These are phyloP conservation scores for Entelexis paramagnoliae DNA, from an alignment of 1,139 yeast species.

Conservation along the genomic window DNA sequence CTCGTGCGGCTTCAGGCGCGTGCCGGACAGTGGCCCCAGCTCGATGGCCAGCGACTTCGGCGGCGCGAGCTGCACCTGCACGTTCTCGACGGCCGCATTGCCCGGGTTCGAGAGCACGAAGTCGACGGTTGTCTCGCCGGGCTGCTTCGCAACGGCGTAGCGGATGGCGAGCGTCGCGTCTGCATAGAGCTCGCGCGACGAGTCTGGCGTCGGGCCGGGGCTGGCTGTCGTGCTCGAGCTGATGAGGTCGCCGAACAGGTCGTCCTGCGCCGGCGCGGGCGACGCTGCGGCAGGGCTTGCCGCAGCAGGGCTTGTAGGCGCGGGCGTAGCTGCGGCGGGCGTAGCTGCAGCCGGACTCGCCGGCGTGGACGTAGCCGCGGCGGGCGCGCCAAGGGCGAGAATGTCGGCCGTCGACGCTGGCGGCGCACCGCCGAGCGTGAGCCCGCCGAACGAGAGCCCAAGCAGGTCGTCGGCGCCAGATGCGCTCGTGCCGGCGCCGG, in stretches of 20 bases:
- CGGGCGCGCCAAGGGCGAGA: conserved; percentile 1
- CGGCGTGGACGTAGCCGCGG: background rate
- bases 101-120: conserved; percentile 42
- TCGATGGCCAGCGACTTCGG: conserved; percentile 60
- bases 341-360: no score
- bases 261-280: background rate
- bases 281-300: background rate
- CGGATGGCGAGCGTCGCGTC: conserved; percentile 39
- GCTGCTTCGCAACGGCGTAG: conserved; percentile 36
- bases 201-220: conserved; percentile 1
- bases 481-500: no score
- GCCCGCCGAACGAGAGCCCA: conserved; percentile 43
- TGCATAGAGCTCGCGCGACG: background rate
- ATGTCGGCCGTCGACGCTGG: conserved; percentile 10
- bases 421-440: conserved; percentile 13
- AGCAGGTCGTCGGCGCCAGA: conserved; percentile 45
- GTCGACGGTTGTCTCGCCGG: conserved; percentile 36
- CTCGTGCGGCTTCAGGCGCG: conserved; percentile 42
- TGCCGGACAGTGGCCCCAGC: conserved; percentile 61
- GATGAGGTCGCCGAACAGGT: conserved; percentile 10
- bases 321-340: no score
- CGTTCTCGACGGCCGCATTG: conserved; percentile 35
- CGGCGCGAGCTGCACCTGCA: conserved; percentile 70
- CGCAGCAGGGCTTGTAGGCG: no score
- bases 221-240: background rate